These are phyloP conservation scores for Lichenothelia convexa DNA, from an alignment of 495 filamentous ascomycete species.

Conservation along the genomic window DNA sequence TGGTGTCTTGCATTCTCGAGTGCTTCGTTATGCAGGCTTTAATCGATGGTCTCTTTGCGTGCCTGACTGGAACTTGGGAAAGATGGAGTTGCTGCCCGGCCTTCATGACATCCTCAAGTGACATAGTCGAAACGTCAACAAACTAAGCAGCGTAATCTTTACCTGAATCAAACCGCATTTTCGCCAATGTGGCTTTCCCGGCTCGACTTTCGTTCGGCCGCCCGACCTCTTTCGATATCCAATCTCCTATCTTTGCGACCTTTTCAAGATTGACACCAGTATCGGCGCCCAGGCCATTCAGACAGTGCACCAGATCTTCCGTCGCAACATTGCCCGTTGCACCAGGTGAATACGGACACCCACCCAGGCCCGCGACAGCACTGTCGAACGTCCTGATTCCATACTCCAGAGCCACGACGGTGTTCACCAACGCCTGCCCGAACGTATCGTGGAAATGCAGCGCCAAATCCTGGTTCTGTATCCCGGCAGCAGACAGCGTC, in stretches of 20 bases:
- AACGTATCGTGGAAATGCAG: slow-evolving; percentile 97
- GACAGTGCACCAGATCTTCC: slow-evolving; percentile 79
- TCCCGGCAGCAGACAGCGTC: slow-evolving; percentile 54
- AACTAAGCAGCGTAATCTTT: no score
- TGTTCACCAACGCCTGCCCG: slow-evolving; percentile 84
- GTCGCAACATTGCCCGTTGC: slow-evolving; percentile 92
- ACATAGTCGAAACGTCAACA: no score
- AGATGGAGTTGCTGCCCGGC: no score
- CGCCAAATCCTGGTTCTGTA: slow-evolving; percentile 63
- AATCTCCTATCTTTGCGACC: slow-evolving; percentile 64
- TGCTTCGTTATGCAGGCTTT: no score
- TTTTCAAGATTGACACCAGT: slow-evolving; percentile 77
- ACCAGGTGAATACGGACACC: slow-evolving; percentile 84
- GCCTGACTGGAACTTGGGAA: no score
- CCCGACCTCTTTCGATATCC: slow-evolving; percentile 75
- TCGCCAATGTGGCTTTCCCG: slow-evolving; percentile 24
- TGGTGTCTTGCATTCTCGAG: no score
- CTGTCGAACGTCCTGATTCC: slow-evolving; percentile 81
- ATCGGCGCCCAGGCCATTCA: slow-evolving; percentile 71
- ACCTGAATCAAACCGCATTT: slow-evolving; percentile 16
- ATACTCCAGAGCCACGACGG: slow-evolving; percentile 66
- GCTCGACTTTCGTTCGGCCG: slow-evolving; percentile 30
- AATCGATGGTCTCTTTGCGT: no score
- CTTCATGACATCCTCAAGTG: no score
- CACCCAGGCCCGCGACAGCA: slow-evolving; percentile 77